Conservation (phyloP, 2,329 filamentous ascomycete species). For the Sclerotinia borealis region DNA sequence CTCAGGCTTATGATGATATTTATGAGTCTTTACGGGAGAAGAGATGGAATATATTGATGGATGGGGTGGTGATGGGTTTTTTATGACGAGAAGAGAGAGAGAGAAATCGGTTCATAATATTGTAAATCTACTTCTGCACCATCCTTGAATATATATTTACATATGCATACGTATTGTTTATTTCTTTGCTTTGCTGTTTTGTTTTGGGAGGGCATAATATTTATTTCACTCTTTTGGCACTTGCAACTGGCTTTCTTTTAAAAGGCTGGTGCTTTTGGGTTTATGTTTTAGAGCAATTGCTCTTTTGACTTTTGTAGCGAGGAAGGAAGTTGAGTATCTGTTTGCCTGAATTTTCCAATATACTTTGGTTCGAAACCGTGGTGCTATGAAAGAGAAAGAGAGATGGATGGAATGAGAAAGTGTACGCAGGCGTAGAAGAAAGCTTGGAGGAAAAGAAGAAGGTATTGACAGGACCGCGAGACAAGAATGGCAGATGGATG, state of each 20-base stretch:
- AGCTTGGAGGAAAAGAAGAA: background rate
- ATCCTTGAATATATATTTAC: constrained; percentile 20
- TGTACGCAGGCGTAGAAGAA: background rate
- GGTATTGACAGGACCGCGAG: too few relatives aligned
- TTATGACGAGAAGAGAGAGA: background rate
- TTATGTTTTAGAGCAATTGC: background rate
- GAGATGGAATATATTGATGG: background rate
- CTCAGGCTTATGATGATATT: constrained; percentile 1
- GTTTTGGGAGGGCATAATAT: background rate
- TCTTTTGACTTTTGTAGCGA: background rate
- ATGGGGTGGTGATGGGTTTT: constrained; percentile 4
- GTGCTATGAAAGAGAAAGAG: too few relatives aligned
- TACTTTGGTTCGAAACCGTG: background rate
- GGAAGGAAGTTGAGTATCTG: background rate
- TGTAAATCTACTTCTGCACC: constrained; percentile 26
- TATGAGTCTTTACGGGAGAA: constrained; percentile 16
- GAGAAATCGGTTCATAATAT: constrained; percentile 19
- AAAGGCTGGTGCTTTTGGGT: background rate
- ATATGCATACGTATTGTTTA: background rate
- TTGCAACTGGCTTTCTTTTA: background rate
- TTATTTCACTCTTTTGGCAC: background rate
- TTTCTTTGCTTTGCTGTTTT: background rate
- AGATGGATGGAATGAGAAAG: too few relatives aligned
- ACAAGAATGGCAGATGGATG: background rate
- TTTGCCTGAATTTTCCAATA: background rate